A percentile compares a stretch with the other conserved stretches of the same genome.
Evolutionary conservation across 352 stramenopile species (phyloP).

Genomic region (Hyaloperonospora brassicae): DNA sequence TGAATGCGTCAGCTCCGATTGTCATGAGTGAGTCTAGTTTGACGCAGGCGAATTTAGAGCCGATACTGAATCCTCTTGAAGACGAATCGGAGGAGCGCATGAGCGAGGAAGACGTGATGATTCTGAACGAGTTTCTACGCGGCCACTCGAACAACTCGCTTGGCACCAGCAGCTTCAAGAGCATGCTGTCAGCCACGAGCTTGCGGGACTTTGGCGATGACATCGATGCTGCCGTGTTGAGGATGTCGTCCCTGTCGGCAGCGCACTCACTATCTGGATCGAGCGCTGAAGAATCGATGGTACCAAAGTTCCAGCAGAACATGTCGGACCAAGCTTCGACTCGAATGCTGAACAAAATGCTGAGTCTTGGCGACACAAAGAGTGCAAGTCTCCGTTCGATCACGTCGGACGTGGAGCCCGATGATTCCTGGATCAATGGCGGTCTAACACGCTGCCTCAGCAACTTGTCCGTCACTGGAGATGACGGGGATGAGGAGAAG

Average conservation of each 20-base stretch:
- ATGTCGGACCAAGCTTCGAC: slow-evolving; percentile 16
- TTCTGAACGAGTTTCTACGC: slow-evolving; percentile 51
- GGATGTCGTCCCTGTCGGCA: slow-evolving; percentile 9
- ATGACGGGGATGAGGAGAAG: slow-evolving; percentile 26
- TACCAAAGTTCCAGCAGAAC: slow-evolving; percentile 14
- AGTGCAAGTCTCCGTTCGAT: slow-evolving; percentile 47
- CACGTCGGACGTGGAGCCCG: slow-evolving; percentile 38
- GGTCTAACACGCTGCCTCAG: slow-evolving; percentile 42
- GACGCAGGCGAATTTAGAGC: slow-evolving; percentile 30
- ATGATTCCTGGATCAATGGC: slow-evolving; percentile 42
- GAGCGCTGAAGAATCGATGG: slow-evolving; percentile 5
- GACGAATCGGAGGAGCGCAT: slow-evolving; percentile 44
- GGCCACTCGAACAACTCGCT: slow-evolving; percentile 43
- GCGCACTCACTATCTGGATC: slow-evolving; percentile 13
- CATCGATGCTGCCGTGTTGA: slow-evolving; percentile 30
- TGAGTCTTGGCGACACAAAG: slow-evolving; percentile 49
- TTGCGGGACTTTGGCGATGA: slow-evolving; percentile 24
- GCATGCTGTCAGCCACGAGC: slow-evolving; percentile 32
- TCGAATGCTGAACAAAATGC: slow-evolving; percentile 33
- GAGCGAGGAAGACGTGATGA: slow-evolving; percentile 51
- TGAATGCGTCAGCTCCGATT: background rate
- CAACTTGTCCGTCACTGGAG: slow-evolving; percentile 35
- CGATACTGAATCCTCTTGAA: slow-evolving; percentile 32
- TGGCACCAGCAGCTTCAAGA: slow-evolving; percentile 30
- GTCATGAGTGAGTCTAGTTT: slow-evolving; percentile 8